These are phyloP conservation scores for Nigrograna mackinnonii DNA, from an alignment of 2,329 filamentous ascomycete genomes.

Conservation along the genomic window DNA sequence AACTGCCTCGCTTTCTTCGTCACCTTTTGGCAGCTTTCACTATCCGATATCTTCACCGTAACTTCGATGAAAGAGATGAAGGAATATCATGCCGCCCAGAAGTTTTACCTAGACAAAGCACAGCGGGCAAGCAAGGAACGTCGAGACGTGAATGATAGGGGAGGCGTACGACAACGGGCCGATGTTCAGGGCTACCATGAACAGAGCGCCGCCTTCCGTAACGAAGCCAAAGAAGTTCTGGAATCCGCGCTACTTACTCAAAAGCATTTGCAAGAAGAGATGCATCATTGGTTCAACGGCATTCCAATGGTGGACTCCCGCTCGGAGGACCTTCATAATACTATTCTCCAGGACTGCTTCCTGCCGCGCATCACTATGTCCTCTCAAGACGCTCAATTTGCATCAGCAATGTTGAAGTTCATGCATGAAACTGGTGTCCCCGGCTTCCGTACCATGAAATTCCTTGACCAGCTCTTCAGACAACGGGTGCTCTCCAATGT, in stretches of 20 bases:
- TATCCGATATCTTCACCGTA: slow-evolving; percentile 70
- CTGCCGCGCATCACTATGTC: slow-evolving; percentile 86
- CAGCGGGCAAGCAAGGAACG: slow-evolving; percentile 59
- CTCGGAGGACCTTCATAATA: slow-evolving; percentile 67
- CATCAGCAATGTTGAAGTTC: slow-evolving; percentile 82
- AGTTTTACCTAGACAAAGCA: slow-evolving; percentile 57
- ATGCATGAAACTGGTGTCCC: slow-evolving; percentile 83
- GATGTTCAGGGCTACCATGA: slow-evolving; percentile 65
- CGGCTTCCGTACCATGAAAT: slow-evolving; percentile 81
- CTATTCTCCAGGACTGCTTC: slow-evolving; percentile 86
- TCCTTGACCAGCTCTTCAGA: slow-evolving; percentile 84
- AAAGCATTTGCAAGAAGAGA: slow-evolving; percentile 73
- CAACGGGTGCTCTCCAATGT: slow-evolving; percentile 79
- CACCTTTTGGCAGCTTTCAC: slow-evolving; percentile 88
- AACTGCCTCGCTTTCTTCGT: slow-evolving; percentile 83
- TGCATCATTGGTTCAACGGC: slow-evolving; percentile 75
- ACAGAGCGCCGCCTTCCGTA: slow-evolving; percentile 65
- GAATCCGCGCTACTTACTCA: slow-evolving; percentile 52
- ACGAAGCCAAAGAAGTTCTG: slow-evolving; percentile 67
- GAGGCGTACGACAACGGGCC: slow-evolving; percentile 68
- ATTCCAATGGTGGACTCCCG: slow-evolving; percentile 62
- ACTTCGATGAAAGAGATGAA: slow-evolving; percentile 68
- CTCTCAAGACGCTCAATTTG: slow-evolving; percentile 84
- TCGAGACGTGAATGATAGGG: slow-evolving; percentile 70
- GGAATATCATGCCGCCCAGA: slow-evolving; percentile 78